These are phyloP conservation scores for Funneliformis geosporum DNA, from an alignment of 192 early-diverging fungal genomes.

Conservation along the genomic window DNA sequence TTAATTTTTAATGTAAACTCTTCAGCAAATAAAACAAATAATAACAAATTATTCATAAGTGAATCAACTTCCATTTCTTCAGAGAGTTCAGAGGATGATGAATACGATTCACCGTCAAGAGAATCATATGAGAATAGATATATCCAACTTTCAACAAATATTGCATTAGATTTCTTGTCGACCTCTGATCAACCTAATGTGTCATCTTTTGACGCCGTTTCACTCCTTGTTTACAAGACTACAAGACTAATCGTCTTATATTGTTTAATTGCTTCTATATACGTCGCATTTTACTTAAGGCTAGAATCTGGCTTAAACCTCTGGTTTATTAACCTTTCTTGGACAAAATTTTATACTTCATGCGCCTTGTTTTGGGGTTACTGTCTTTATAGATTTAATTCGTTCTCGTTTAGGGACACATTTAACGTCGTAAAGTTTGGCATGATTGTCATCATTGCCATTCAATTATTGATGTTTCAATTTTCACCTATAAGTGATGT, in stretches of 20 bases:
- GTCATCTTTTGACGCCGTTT: neutral
- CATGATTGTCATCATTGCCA: neutral
- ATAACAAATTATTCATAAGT: too few species aligned
- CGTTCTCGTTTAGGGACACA: neutral
- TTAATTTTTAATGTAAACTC: too few species aligned
- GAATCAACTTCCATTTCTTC: neutral
- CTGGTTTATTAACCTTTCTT: neutral
- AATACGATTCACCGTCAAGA: neutral
- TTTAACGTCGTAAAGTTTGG: neutral
- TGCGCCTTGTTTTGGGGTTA: neutral
- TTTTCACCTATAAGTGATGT: neutral
- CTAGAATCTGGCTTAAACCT: neutral
- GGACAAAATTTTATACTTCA: neutral
- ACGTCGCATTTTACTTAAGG: neutral
- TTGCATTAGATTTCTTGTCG: constrained; percentile 12
- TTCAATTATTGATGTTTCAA: neutral
- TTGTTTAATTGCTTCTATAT: neutral
- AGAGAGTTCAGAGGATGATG: constrained; percentile 23
- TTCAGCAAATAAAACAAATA: too few species aligned
- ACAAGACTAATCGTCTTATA: neutral
- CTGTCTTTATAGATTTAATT: neutral
- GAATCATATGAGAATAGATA: constrained; percentile 30
- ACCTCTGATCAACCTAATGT: neutral
- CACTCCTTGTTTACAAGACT: neutral
- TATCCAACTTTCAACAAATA: constrained; percentile 9